phyloP scores from a whole-genome alignment of 192 early-diverging fungal genomes.

The Phlyctochytrium planicorne region DNA sequence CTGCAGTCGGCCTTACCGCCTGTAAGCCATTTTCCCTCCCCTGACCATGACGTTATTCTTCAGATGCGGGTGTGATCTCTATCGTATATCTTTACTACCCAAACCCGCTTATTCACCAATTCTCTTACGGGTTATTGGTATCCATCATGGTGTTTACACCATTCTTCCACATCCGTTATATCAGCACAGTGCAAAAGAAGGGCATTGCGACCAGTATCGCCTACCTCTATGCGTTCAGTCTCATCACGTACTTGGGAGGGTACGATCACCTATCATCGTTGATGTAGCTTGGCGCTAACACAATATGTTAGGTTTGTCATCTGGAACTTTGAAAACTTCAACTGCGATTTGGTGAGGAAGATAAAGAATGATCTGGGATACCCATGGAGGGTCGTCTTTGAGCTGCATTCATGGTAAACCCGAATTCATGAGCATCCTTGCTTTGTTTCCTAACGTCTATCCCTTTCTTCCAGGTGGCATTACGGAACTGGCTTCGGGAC shows the following conservation, averaged over 20 bases:
- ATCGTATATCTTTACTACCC: slow-evolving; percentile 63
- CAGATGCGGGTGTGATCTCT: slow-evolving; percentile 15
- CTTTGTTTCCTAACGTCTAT: no score
- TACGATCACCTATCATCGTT: no score
- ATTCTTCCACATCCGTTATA: slow-evolving; percentile 22
- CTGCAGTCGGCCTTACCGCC: not conserved
- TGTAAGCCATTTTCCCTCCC: not conserved
- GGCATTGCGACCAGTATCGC: not conserved
- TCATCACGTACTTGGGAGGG: not conserved
- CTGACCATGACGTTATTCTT: slow-evolving; percentile 6
- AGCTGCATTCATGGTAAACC: slow-evolving; percentile 49
- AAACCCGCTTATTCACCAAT: slow-evolving; percentile 69
- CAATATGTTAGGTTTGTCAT: slow-evolving; percentile 52
- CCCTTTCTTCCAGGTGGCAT: no score
- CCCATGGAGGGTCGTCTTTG: slow-evolving; percentile 48
- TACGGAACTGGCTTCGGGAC: slow-evolving; percentile 31
- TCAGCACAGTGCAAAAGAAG: slow-evolving; percentile 11
- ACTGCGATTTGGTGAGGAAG: slow-evolving; percentile 57
- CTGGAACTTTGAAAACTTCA: slow-evolving; percentile 80
- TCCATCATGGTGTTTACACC: slow-evolving; percentile 20
- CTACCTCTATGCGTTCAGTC: not conserved
- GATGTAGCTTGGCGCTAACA: no score
- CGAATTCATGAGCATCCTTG: no score
- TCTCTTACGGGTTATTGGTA: slow-evolving; percentile 21
- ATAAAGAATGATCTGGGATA: slow-evolving; percentile 47